phyloP scores from a whole-genome alignment of 106 monocot species.

The Acorus gramineus region DNA sequence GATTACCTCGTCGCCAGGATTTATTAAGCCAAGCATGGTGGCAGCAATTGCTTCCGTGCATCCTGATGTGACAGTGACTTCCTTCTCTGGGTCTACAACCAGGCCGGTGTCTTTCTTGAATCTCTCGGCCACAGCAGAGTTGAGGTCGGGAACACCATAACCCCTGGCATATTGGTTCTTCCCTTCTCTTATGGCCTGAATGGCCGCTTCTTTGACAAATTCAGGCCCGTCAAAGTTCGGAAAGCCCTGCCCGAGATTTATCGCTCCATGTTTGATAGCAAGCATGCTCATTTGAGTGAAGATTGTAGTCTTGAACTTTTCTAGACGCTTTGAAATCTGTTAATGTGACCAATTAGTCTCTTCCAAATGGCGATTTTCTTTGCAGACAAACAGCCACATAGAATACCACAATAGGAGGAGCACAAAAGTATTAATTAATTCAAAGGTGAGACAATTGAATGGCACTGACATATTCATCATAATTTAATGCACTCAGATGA shows the following conservation, averaged over 20 bases:
- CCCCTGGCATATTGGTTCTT: slow-evolving; percentile 96
- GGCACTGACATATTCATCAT: too few relatives aligned
- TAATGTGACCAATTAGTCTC: too few relatives aligned
- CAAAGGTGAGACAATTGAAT: too few relatives aligned
- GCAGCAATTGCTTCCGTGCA: slow-evolving; percentile 99
- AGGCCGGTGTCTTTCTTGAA: slow-evolving; percentile 76
- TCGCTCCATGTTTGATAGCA: slow-evolving; percentile 79
- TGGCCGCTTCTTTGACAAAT: slow-evolving; percentile 91
- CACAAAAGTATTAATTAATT: too few relatives aligned
- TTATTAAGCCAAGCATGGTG: slow-evolving; percentile 79
- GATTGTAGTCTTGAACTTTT: slow-evolving; percentile 94
- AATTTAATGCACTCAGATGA: too few relatives aligned
- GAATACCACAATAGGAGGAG: too few relatives aligned
- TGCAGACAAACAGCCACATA: too few relatives aligned
- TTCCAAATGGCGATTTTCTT: too few relatives aligned
- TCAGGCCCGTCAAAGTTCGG: slow-evolving; percentile 97
- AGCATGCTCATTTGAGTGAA: slow-evolving; percentile 98
- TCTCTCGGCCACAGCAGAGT: slow-evolving; percentile 61
- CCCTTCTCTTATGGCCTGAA: slow-evolving; percentile 72
- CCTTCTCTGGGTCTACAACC: slow-evolving; percentile 70
- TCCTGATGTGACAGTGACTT: slow-evolving; percentile 91
- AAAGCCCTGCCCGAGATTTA: slow-evolving; percentile 97
- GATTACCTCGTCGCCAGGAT: slow-evolving; percentile 91
- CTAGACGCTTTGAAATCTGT: slow-evolving; percentile 84
- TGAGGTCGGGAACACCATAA: slow-evolving; percentile 77